Evolutionary conservation across 768 basidiomycete genomes (phyloP).

Genomic region (Boletus tomentosulus): DNA sequence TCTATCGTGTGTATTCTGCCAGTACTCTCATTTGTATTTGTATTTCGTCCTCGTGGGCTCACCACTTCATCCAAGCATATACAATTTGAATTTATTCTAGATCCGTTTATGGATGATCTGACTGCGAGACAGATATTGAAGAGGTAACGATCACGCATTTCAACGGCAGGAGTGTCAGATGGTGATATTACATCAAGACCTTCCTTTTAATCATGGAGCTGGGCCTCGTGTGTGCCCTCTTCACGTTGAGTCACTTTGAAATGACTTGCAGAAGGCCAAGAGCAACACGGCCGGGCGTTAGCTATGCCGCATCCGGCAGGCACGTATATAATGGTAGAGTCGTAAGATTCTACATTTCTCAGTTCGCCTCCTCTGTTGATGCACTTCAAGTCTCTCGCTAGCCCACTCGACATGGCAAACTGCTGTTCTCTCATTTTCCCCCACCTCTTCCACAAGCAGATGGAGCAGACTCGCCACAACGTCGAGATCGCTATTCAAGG

Average conservation of each 20-base stretch:
- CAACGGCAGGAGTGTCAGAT: constrained; percentile 22
- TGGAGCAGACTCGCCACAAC: constrained; percentile 16
- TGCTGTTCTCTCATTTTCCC: constrained; percentile 22
- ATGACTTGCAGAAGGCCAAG: constrained; percentile 11
- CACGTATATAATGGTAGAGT: constrained; percentile 20
- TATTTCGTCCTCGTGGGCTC: constrained; percentile 30
- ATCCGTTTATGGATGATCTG: constrained; percentile 25
- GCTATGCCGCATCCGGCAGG: constrained; percentile 14
- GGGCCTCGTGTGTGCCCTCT: constrained; percentile 26
- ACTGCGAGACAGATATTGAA: constrained; percentile 22
- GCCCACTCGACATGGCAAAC: constrained; percentile 25
- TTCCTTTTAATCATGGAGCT: constrained; percentile 22
- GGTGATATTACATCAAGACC: constrained; percentile 33
- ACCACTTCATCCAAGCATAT: constrained; percentile 18
- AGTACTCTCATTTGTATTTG: constrained; percentile 25
- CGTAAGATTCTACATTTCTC: constrained; percentile 8
- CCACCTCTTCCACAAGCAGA: constrained; percentile 18
- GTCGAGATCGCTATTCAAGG: constrained; percentile 20
- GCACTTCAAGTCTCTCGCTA: constrained; percentile 19
- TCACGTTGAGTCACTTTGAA: constrained; percentile 18
- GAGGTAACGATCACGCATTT: constrained; percentile 32
- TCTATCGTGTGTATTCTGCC: constrained; percentile 25
- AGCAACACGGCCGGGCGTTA: constrained; percentile 14
- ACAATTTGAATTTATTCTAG: constrained; percentile 16
- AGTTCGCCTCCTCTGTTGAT: constrained; percentile 16